Base-by-base conservation (phyloP, 306 rosid species). In the Mimosa bimucronata region DNA sequence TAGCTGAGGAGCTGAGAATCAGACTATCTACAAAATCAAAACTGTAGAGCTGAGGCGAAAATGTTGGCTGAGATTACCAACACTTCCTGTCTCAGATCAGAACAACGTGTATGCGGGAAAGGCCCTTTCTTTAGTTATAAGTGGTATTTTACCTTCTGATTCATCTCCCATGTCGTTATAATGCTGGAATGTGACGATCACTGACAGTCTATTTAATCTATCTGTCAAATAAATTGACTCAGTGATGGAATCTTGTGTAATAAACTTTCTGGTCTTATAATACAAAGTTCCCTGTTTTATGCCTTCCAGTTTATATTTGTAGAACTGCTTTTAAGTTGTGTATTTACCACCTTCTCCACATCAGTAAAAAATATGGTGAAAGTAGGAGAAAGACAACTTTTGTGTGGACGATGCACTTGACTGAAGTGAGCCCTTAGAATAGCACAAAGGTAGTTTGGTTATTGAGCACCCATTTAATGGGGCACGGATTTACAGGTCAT, bases 1-100 rank as follows among this genome's bases (percentile, higher is more conserved):
- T 95, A 18, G 98, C 98, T 0, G 87, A 74, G 53, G 90, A 88
- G 64, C 92, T 87, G 75, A 85, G 75, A 81, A 69, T 68, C 42
- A 87, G 88, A 76, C 74, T 87, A 84, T 81, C 84, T 66, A 65
- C 72, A 15, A 77, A 81, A 18, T 52, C 90, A 52, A 87, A 84
- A 83, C 78, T 87, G 45, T 87, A 60, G 71, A 75, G 79, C 26
- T 78, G 53, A 68, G 28, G 84, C 72, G 44, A 67, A 67, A 44
- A 77, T 66, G 60, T 42, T 30, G 83, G 55, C 66, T 61, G 42
- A 23, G 55, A 46, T 66, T 46, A 57, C 21, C 62, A 65, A 44
- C 60, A 71, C 65, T 53, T 30, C 34, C 67, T 12, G 25, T 28
- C 58, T 25, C 57, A 58, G 76, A 72, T 60, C 28, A 25, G 44